Conservation (phyloP, 179 eudicot genomes). For the Sideroxylon spinosum region DNA sequence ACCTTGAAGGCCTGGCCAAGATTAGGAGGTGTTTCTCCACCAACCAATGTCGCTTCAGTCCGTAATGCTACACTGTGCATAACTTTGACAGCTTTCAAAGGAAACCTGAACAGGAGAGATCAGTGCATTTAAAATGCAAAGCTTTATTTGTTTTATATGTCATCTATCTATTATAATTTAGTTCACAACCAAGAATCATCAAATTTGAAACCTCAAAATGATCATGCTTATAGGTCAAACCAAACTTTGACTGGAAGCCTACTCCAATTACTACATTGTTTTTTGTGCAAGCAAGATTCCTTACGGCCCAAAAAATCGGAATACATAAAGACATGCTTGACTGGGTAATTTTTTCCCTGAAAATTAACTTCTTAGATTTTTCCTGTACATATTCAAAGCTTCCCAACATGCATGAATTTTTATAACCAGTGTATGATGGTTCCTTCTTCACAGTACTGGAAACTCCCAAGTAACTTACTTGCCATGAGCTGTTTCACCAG, state of each 20-base stretch:
- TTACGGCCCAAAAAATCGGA: background rate
- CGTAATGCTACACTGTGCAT: constrained; percentile 83
- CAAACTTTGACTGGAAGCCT: background rate
- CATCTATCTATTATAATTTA: background rate
- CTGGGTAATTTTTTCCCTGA: background rate
- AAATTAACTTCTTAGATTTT: background rate
- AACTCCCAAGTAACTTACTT: constrained; percentile 42
- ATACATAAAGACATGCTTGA: background rate
- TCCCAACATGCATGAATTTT: background rate
- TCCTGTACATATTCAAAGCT: background rate
- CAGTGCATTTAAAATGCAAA: constrained; percentile 10
- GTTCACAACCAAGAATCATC: background rate
- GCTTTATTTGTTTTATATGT: background rate
- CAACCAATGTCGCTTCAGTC: constrained; percentile 61
- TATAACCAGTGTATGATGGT: background rate
- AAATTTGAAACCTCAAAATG: background rate
- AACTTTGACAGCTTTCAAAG: constrained; percentile 87
- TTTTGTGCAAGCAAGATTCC: background rate
- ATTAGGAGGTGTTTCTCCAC: constrained; percentile 49
- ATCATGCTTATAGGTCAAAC: background rate
- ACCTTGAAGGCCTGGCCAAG: constrained; percentile 85
- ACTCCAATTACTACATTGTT: background rate
- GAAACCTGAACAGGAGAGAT: constrained; percentile 48
- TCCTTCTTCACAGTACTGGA: background rate
- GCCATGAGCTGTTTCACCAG: constrained; percentile 89